phyloP scores from a whole-genome alignment of 352 stramenopile species.

The Pythium plurisporium region DNA sequence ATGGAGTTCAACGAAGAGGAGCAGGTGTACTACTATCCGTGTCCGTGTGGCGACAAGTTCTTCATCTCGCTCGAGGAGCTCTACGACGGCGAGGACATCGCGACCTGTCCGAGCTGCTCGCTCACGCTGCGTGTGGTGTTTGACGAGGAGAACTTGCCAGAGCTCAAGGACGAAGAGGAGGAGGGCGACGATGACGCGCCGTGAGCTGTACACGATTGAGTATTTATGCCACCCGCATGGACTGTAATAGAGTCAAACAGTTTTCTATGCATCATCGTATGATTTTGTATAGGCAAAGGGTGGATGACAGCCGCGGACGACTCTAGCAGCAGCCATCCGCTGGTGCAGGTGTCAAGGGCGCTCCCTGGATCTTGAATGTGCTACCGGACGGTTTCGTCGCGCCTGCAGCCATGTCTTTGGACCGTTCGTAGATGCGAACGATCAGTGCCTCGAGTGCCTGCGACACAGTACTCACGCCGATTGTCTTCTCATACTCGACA shows the following conservation, averaged over 20 bases:
- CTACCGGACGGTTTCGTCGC: conserved; percentile 43
- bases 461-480: conserved; percentile 36
- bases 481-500: conserved; percentile 47
- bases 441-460: conserved; percentile 63
- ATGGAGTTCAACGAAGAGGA: conserved; percentile 95
- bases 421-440: conserved; percentile 62
- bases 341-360: not conserved
- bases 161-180: conserved; percentile 56
- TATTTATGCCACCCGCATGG: not conserved
- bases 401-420: conserved; percentile 47
- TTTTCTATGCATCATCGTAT: not conserved
- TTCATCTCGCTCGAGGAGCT: conserved; percentile 84
- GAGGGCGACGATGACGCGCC: conserved; percentile 18
- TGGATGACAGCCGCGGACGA: not conserved
- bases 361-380: conserved; percentile 32
- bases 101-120: conserved; percentile 95
- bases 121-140: conserved; percentile 96
- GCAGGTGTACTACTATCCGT: conserved; percentile 96
- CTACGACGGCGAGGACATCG: conserved; percentile 96
- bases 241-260: conserved; percentile 4
- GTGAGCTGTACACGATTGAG: not conserved
- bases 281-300: not conserved
- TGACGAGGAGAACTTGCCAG: conserved; percentile 83
- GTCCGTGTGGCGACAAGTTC: conserved; percentile 95
- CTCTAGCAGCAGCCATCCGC: conserved; percentile 38